These are phyloP conservation scores for Pseudogymnoascus sp. DNA, from an alignment of 2,329 filamentous ascomycete species.

Conservation along the genomic window DNA sequence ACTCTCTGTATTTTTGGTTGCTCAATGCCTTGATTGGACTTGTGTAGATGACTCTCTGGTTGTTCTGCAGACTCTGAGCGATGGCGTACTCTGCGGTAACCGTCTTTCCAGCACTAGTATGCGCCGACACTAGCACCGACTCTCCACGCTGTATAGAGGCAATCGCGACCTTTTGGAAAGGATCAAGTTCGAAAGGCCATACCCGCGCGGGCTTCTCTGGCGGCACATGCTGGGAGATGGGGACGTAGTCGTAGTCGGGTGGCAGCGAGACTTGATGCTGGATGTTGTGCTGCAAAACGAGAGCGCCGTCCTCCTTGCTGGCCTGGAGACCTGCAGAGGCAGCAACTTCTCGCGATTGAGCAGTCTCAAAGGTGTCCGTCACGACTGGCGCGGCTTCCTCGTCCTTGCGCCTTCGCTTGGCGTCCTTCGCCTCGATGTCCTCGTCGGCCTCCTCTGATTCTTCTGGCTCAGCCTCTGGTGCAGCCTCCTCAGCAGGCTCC, in stretches of 20 bases:
- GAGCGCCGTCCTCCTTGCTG: slow-evolving; percentile 38
- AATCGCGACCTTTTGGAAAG: slow-evolving; percentile 92
- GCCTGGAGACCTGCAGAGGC: slow-evolving; percentile 37
- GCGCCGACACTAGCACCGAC: slow-evolving; percentile 92
- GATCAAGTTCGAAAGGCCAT: slow-evolving; percentile 89
- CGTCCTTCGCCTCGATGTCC: slow-evolving; percentile 39
- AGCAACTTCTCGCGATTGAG: slow-evolving; percentile 83
- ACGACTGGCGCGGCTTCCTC: slow-evolving; percentile 69
- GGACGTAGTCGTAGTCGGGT: slow-evolving; percentile 86
- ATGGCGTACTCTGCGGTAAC: slow-evolving; percentile 98
- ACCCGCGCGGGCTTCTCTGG: slow-evolving; percentile 76
- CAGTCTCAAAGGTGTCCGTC: slow-evolving; percentile 90
- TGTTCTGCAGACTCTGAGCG: slow-evolving; percentile 92
- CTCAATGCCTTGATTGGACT: slow-evolving; percentile 98
- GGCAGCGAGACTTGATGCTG: slow-evolving; percentile 96
- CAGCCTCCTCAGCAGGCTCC: slow-evolving; percentile 32
- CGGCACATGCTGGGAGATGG: slow-evolving; percentile 91
- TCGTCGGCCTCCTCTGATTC: slow-evolving; percentile 35
- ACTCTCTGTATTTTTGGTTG: slow-evolving; percentile 98
- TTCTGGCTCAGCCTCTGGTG: slow-evolving; percentile 16
- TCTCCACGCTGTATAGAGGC: slow-evolving; percentile 93
- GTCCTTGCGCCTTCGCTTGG: slow-evolving; percentile 57
- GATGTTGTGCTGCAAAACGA: slow-evolving; percentile 92
- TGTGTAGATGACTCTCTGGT: slow-evolving; percentile 97
- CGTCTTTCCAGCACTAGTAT: slow-evolving; percentile 96